A percentile compares a stretch with the other conserved stretches of the same genome.
Conservation (phyloP, 805 yeast genomes). For the Blastobotrys chiropterorum region DNA sequence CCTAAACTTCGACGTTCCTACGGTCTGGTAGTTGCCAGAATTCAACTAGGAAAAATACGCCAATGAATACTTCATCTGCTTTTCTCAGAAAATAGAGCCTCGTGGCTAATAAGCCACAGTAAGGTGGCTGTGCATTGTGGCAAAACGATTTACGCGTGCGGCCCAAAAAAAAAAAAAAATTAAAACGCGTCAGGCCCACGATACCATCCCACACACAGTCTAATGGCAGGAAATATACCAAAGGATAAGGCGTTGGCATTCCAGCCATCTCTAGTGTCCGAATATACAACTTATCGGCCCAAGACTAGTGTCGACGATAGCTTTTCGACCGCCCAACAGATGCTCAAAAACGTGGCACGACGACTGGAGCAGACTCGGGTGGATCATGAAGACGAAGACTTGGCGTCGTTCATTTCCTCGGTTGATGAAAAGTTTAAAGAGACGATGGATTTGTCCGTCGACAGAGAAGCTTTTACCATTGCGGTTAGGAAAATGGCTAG, state of each 20-base stretch:
- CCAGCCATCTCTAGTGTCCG: background rate
- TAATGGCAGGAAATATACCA: background rate
- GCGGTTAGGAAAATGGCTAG: background rate
- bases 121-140: background rate
- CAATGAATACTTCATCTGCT: too few relatives aligned
- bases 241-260: background rate
- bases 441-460: slow-evolving; percentile 1
- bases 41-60: too few relatives aligned
- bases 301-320: background rate
- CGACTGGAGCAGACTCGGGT: background rate
- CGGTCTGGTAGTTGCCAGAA: too few relatives aligned
- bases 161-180: too few relatives aligned
- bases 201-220: background rate
- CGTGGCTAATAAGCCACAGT: background rate
- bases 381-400: slow-evolving; percentile 1
- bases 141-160: background rate
- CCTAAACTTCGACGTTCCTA: too few relatives aligned
- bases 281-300: background rate
- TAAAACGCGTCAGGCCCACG: background rate
- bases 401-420: background rate
- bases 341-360: background rate
- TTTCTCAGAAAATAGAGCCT: too few relatives aligned
- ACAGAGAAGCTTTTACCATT: background rate
- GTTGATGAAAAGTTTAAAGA: slow-evolving; percentile 3
- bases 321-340: background rate